phyloP scores from a whole-genome alignment of 2,329 filamentous ascomycete species.

The Dryadomyces quercivorus region DNA sequence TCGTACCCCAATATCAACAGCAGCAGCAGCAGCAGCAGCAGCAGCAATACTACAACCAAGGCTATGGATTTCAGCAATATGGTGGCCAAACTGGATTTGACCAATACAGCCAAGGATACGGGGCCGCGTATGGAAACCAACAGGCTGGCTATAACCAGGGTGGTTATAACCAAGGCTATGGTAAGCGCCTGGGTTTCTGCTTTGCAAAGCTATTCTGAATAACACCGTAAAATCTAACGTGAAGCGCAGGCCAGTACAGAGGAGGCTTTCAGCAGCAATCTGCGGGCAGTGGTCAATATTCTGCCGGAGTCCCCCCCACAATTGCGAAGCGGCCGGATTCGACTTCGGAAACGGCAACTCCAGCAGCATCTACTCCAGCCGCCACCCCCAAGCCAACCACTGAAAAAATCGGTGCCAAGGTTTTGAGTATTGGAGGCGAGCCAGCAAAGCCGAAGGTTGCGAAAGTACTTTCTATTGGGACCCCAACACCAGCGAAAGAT shows the following conservation, averaged over 20 bases:
- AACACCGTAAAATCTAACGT: background rate
- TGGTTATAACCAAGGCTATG: conserved; percentile 34
- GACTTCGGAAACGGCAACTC: conserved; percentile 29
- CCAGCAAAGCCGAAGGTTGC: conserved; percentile 32
- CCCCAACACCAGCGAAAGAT: conserved; percentile 28
- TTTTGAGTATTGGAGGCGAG: conserved; percentile 50
- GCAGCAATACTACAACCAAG: conserved; percentile 10
- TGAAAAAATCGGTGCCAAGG: conserved; percentile 47
- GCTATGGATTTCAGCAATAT: conserved; percentile 26
- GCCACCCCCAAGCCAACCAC: conserved; percentile 34
- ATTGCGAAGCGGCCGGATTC: conserved; percentile 52
- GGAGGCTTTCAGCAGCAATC: conserved; percentile 26
- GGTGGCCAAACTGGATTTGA: conserved; percentile 32
- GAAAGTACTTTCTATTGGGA: conserved; percentile 68
- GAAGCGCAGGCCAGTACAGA: conserved; percentile 17
- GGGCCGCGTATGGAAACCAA: conserved; percentile 9
- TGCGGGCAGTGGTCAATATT: conserved; percentile 19
- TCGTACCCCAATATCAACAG: conserved; percentile 21
- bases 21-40: conserved; percentile 13
- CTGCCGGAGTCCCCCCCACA: conserved; percentile 34
- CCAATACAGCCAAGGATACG: conserved; percentile 29
- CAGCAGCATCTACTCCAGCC: conserved; percentile 29
- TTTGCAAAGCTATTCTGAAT: background rate
- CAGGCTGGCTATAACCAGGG: conserved; percentile 20
- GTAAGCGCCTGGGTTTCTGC: conserved; percentile 10